These are phyloP conservation scores for Cyberlindnera suaveolens DNA, from an alignment of 805 yeast species.

Conservation along the genomic window DNA sequence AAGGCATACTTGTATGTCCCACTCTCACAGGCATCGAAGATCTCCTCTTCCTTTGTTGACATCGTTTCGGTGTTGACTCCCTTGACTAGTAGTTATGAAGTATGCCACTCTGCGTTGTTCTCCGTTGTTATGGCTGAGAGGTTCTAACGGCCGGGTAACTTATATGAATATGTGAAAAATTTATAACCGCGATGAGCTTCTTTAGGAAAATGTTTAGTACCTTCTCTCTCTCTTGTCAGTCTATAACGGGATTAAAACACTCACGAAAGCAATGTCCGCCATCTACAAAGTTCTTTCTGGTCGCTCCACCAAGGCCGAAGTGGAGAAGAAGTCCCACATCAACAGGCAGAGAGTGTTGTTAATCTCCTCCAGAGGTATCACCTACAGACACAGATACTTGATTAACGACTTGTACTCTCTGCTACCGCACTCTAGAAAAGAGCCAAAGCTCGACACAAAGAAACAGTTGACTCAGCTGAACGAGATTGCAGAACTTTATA, in stretches of 20 bases:
- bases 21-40: slow-evolving; percentile 39
- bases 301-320: slow-evolving; percentile 30
- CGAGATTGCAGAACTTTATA: slow-evolving; percentile 94
- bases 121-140: too few relatives aligned
- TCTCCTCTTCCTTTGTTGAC: slow-evolving; percentile 28
- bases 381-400: slow-evolving; percentile 91
- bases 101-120: background rate
- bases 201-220: too few relatives aligned
- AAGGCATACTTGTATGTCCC: slow-evolving; percentile 52
- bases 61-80: slow-evolving; percentile 7
- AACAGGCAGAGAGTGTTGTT: slow-evolving; percentile 86
- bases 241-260: background rate
- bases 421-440: slow-evolving; percentile 93
- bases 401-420: slow-evolving; percentile 72
- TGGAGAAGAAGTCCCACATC: slow-evolving; percentile 47
- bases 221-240: background rate
- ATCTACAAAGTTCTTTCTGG: slow-evolving; percentile 62
- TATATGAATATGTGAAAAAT: background rate
- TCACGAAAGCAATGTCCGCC: slow-evolving; percentile 48
- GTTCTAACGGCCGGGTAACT: too few relatives aligned
- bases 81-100: background rate
- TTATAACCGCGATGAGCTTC: background rate
- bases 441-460: slow-evolving; percentile 92
- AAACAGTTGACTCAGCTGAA: slow-evolving; percentile 82
- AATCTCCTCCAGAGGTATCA: slow-evolving; percentile 91